Evolutionary conservation across 768 basidiomycete species (phyloP), one percentile per base, ranked within the genome.

Genomic region (Suillus subalutaceus): DNA sequence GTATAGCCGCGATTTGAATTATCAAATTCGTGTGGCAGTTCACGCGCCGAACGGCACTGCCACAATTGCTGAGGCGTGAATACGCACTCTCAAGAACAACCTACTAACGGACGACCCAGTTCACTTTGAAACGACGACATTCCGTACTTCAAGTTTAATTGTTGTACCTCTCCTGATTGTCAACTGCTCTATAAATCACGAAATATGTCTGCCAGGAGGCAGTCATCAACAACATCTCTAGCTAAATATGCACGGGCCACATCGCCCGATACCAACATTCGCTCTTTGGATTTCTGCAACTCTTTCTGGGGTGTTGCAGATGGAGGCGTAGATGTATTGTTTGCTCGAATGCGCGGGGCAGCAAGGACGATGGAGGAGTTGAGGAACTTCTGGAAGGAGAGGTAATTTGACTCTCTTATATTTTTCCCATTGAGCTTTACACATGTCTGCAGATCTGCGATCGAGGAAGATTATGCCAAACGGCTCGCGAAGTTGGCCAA

Each of bases 401-500:
- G 97, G 96, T 96, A 68, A 66, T 88, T 79, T 32, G 26, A 18
- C 12, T 32, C 12, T 63, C 16, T 50, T 60, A 43, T 62, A 37
- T 30, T 55, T 65, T 40, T 48, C 56, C 12, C 37, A n/a, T 62
- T 52, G 30, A 62, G 13, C n/a, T 32, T 68, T 65, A 63, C 68
- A 64, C 59, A 44, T 64, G 48, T 62, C 53, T 12, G 5, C 71
- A 97, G 97, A 74, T 90, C 94, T 9, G 69, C 83, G 38, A 97
- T 98, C 68, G 96, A 99, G 77, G 96, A 98, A 72, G 97, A 99
- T 44, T 99, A 98, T 73, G 91, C 96, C 1, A 95, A 94, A 78
- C 86, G 90, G 37, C 74, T 99, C 16, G 80, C 84, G 26, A 93
- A 92, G 75, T 81, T 99, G 30, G 85, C 94, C 40, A 96, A 93